A percentile compares a stretch with the other conserved stretches of the same genome.
Evolutionary conservation across 1,284 basidiomycete genomes (phyloP).

Genomic region (Ceratobasidium sp.): DNA sequence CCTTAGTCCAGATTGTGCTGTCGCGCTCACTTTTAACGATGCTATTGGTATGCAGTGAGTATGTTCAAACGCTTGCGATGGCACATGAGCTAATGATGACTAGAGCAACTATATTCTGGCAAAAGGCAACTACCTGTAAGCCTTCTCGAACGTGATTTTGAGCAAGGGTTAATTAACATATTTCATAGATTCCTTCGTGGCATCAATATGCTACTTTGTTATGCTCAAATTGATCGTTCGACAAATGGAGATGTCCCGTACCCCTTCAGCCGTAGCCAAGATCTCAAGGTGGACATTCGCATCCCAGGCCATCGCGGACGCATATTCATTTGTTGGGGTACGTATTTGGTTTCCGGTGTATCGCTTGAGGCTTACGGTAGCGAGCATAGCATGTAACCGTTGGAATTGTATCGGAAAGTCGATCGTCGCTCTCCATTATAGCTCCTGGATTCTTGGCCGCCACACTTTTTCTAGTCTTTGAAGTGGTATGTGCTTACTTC

Average conservation of each 20-base stretch:
- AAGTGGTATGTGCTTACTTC: constrained; percentile 61
- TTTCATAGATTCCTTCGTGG: constrained; percentile 70
- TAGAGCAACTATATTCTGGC: constrained; percentile 67
- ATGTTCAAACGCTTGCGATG: constrained; percentile 15
- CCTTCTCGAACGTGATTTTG: constrained; percentile 37
- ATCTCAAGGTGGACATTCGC: constrained; percentile 83
- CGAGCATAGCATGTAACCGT: constrained; percentile 71
- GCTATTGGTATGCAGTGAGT: constrained; percentile 70
- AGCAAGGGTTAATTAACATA: neutral
- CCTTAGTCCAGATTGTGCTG: constrained; percentile 78
- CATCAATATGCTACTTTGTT: constrained; percentile 69
- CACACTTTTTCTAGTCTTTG: constrained; percentile 66
- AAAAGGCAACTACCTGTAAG: constrained; percentile 81
- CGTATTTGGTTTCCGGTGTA: constrained; percentile 39
- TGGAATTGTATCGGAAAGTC: constrained; percentile 79
- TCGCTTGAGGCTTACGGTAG: constrained; percentile 12
- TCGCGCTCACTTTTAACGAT: constrained; percentile 69
- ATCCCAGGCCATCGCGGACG: constrained; percentile 76
- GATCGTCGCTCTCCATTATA: constrained; percentile 76
- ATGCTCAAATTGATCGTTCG: constrained; percentile 72
- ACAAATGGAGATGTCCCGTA: constrained; percentile 76
- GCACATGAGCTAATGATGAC: constrained; percentile 50
- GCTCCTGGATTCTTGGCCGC: constrained; percentile 82
- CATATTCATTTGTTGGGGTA: constrained; percentile 78
- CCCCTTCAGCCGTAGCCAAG: constrained; percentile 75